Percentiles rank a stretch among this genome's conserved stretches.
These are phyloP conservation scores for Ophiostoma tasmaniense DNA, from an alignment of 2,329 filamentous ascomycete genomes.

Conservation along the genomic window DNA sequence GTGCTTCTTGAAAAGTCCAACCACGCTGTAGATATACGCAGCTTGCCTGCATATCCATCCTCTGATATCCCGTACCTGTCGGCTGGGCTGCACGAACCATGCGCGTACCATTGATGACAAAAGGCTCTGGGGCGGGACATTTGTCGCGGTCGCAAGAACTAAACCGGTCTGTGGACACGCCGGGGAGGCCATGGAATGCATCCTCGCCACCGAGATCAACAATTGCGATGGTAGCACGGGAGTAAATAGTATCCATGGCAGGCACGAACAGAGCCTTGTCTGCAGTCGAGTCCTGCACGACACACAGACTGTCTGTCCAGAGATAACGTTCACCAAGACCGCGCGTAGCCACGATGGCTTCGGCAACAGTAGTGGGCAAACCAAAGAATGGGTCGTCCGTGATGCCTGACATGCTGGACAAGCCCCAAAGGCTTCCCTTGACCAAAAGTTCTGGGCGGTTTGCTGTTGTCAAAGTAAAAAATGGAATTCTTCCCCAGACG, in stretches of 20 bases:
- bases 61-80: not conserved
- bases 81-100: not conserved
- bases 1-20: constrained; percentile 15
- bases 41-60: not conserved
- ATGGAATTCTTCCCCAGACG: not conserved
- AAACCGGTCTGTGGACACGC: not conserved
- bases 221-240: constrained; percentile 18
- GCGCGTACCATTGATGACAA: not conserved
- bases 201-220: constrained; percentile 1
- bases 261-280: constrained; percentile 8
- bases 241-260: constrained; percentile 21
- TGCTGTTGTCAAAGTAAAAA: not conserved
- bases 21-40: constrained; percentile 6
- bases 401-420: not conserved
- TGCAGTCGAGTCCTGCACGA: constrained; percentile 17
- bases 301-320: constrained; percentile 21
- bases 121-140: not conserved
- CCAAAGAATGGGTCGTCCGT: not conserved
- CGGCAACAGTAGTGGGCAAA: not conserved
- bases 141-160: not conserved
- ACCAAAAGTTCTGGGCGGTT: not conserved
- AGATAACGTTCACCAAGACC: constrained; percentile 18
- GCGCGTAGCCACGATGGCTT: constrained; percentile 4
- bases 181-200: constrained; percentile 1
- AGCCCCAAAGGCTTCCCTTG: not conserved